Percentiles rank a stretch among this genome's conserved stretches.
Conservation (phyloP, 257 asterid species). For the Henckelia pumila region DNA sequence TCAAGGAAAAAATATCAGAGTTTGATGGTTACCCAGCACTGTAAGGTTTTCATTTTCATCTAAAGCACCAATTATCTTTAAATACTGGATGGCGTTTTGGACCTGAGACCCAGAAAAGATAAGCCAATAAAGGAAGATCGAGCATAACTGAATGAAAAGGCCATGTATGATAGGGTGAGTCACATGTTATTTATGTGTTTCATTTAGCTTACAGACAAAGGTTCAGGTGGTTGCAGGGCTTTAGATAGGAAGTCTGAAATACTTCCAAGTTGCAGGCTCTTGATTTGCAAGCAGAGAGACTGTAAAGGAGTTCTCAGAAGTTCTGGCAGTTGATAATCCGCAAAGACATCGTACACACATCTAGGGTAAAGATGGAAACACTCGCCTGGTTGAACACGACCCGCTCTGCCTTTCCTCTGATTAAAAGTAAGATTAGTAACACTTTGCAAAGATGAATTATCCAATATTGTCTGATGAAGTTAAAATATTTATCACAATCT, state of each 20-base stretch:
- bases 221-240: constrained; percentile 92
- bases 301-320: constrained; percentile 93
- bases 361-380: constrained; percentile 94
- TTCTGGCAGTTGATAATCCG: constrained; percentile 95
- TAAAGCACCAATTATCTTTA: constrained; percentile 86
- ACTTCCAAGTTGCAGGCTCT: constrained; percentile 86
- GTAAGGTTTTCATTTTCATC: constrained; percentile 85
- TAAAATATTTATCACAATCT: constrained; percentile 11
- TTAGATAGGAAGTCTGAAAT: constrained; percentile 80
- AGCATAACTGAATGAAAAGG: constrained; percentile 12
- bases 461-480: constrained; percentile 8
- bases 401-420: constrained; percentile 98
- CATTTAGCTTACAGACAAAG: constrained; percentile 64
- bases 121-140: constrained; percentile 23
- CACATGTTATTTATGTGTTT: constrained; percentile 6
- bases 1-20: constrained; percentile 17
- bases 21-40: constrained; percentile 55
- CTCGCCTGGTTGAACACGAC: constrained; percentile 99
- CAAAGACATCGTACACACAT: constrained; percentile 78
- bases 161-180: constrained; percentile 7
- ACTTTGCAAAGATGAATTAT: constrained; percentile 1
- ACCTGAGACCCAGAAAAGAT: constrained; percentile 53
- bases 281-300: constrained; percentile 93
- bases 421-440: constrained; percentile 26
- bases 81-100: constrained; percentile 79